Evolutionary conservation across 805 yeast genomes (phyloP).

Genomic region (Metschnikowia lochheadii): DNA sequence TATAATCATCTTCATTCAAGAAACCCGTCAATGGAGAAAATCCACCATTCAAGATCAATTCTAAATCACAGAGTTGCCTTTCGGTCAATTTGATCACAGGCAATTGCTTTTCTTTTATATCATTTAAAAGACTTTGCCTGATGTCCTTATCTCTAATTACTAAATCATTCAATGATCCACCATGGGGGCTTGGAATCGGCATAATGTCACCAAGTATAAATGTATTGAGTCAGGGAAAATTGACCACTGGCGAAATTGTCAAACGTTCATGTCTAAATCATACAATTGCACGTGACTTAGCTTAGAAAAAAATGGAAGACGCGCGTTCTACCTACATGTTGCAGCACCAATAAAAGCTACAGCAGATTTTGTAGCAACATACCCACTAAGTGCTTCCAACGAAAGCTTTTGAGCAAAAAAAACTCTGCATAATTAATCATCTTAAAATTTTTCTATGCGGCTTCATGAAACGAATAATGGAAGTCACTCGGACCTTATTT

Average conservation of each 20-base stretch:
- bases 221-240: background rate
- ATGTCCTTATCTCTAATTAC: slow-evolving; percentile 73
- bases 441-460: background rate
- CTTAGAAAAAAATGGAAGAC: background rate
- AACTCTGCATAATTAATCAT: background rate
- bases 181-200: slow-evolving; percentile 79
- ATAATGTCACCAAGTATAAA: slow-evolving; percentile 24
- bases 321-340: background rate
- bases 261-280: background rate
- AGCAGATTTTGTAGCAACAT: background rate
- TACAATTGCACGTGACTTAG: slow-evolving; percentile 5
- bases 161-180: slow-evolving; percentile 83
- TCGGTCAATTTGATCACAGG: slow-evolving; percentile 59
- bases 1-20: slow-evolving; percentile 63
- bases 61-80: slow-evolving; percentile 91
- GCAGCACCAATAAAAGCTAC: background rate
- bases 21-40: slow-evolving; percentile 80
- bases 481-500: background rate
- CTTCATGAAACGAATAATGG: too few relatives aligned
- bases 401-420: background rate
- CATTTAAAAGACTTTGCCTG: slow-evolving; percentile 51
- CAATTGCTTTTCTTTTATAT: slow-evolving; percentile 44
- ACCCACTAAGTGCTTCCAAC: background rate
- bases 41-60: slow-evolving; percentile 88
- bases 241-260: background rate